Evolutionary conservation across 2,329 filamentous ascomycete genomes (phyloP), one percentile per base, ranked within the genome.

Genomic region (Colletotrichum liriopes): DNA sequence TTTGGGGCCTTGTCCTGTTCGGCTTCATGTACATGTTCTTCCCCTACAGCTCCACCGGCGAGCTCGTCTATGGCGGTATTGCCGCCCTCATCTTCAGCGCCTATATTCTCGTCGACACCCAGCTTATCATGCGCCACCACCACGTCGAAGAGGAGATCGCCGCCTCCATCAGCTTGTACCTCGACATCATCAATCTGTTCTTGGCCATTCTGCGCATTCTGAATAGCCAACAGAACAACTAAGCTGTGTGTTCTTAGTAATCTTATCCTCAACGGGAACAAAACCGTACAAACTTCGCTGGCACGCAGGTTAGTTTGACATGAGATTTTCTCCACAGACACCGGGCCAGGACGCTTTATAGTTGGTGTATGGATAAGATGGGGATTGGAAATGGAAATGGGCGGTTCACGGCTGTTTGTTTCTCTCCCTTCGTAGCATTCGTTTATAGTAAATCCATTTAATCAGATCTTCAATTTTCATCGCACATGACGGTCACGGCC

Each of bases 131-230:
- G 90, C 91, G 95, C 79, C 94, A 98, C 83, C 96, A 98, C 84
- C 96, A 98, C 79, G 94, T 98, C 64, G 96, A 99, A 85, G 96
- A 98, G 88, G 95, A 98, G 87, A 98, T 98, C 81, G 95, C 95
- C 8, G 96, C 96, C 61, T 92, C 94, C 12, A 98, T 99, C 82
- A 96, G 94, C 80, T 88, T 99, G 60, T 99, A 99, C 82, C 89
- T 99, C 61, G 96, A 98, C 82, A 92, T 98, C 75, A 94, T 98
- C 86, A 99, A 99, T 88, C 84, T 99, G 76, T 99, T 99, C 90
- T 87, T 99, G 76, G 93, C 94, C 65, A 99, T 99, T 79, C 87
- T 99, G 79, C 90, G 96, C 79, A 98, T 99, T 77, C 87, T 99
- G 79, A 99, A 99, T 88, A 97, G 93, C 86, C 94, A 98, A 88